Percentiles rank a stretch among this genome's conserved stretches.
These are phyloP conservation scores for Nannizziopsis barbatae DNA, from an alignment of 2,329 filamentous ascomycete species.

Conservation along the genomic window DNA sequence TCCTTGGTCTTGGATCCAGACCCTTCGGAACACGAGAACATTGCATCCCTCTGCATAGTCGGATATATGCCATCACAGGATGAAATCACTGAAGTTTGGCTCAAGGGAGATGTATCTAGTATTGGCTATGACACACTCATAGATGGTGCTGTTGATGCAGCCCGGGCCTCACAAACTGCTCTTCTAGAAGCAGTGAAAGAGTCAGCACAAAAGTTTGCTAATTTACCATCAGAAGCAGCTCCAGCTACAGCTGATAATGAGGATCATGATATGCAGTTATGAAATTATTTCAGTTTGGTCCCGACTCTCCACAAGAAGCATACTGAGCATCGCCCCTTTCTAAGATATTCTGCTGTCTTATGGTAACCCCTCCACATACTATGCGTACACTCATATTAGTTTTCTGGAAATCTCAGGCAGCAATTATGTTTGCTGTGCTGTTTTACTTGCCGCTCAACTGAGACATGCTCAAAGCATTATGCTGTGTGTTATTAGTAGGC, in stretches of 20 bases:
- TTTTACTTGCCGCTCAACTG: too few relatives aligned
- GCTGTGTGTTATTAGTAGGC: too few relatives aligned
- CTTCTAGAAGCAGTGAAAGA: constrained; percentile 52
- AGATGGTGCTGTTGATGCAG: constrained; percentile 54
- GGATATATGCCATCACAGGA: constrained; percentile 78
- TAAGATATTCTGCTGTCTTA: too few relatives aligned
- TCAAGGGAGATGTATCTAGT: constrained; percentile 57
- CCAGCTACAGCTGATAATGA: neutral
- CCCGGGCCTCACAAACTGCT: constrained; percentile 48
- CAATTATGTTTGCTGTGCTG: too few relatives aligned
- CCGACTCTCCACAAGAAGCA: neutral
- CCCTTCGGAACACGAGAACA: constrained; percentile 63
- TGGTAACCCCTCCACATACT: too few relatives aligned
- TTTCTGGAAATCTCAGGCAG: too few relatives aligned
- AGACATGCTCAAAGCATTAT: too few relatives aligned
- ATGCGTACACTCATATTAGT: too few relatives aligned
- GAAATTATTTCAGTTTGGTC: constrained; percentile 3
- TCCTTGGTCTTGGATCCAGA: constrained; percentile 62
- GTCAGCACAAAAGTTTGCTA: constrained; percentile 36
- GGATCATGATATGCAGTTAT: constrained; percentile 9
- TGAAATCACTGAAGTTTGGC: constrained; percentile 89
- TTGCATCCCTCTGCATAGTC: constrained; percentile 77
- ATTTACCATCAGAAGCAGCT: constrained; percentile 12
- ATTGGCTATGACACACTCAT: constrained; percentile 43
- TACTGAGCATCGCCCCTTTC: neutral